Conservation (phyloP, 768 basidiomycete genomes). For the Rhodocollybia butyracea region DNA sequence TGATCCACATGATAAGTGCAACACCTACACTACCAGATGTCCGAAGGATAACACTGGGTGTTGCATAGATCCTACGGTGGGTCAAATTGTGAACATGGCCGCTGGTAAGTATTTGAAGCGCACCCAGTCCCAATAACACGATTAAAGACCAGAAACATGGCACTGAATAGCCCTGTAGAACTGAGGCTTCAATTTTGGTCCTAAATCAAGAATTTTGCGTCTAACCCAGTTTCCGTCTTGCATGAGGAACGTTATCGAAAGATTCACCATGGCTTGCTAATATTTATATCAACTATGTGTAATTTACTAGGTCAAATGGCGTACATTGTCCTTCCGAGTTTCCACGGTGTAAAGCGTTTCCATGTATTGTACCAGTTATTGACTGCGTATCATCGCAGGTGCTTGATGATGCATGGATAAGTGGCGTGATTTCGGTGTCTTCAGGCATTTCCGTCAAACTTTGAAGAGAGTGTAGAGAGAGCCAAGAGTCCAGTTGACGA, state of each 20-base stretch:
- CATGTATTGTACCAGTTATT: too few relatives aligned
- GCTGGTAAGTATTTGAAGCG: conserved; percentile 4
- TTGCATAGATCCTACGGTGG: conserved; percentile 60
- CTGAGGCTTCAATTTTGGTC: not conserved
- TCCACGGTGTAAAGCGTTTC: not conserved
- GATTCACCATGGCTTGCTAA: conserved; percentile 27
- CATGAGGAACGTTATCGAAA: conserved; percentile 45
- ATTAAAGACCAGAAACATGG: conserved; percentile 70
- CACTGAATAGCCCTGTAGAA: conserved; percentile 44
- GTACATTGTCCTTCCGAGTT: not conserved
- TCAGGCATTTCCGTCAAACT: too few relatives aligned
- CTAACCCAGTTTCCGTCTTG: conserved; percentile 51
- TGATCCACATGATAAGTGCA: conserved; percentile 65
- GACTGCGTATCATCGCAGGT: not conserved
- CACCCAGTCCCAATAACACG: conserved; percentile 74
- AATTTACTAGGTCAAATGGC: not conserved
- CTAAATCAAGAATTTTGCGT: not conserved
- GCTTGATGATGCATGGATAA: too few relatives aligned
- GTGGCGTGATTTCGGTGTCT: not conserved
- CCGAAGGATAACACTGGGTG: conserved; percentile 63
- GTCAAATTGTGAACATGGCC: not conserved
- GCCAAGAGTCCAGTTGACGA: too few relatives aligned
- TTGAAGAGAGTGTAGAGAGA: too few relatives aligned
- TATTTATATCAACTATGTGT: not conserved
- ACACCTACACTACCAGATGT: conserved; percentile 71